These are phyloP conservation scores for Stygiomarasmius scandens DNA, from an alignment of 1,284 basidiomycete species.

Conservation along the genomic window DNA sequence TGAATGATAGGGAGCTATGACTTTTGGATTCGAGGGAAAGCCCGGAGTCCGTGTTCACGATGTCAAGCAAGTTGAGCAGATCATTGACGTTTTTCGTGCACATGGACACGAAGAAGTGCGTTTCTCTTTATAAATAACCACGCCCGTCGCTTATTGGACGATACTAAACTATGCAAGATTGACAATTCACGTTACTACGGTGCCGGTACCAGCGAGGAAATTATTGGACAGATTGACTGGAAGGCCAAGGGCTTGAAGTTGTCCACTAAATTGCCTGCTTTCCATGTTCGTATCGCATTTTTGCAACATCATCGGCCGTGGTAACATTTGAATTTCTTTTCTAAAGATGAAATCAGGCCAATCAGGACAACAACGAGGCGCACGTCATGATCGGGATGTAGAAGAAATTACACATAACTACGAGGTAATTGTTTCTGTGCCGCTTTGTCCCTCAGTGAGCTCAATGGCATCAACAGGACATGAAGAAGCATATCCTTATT, in stretches of 20 bases:
- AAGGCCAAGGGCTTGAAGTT: slow-evolving; percentile 37
- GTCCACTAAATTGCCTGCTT: slow-evolving; percentile 48
- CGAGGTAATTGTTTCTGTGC: slow-evolving; percentile 21
- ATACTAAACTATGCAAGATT: slow-evolving; percentile 34
- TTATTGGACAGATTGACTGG: slow-evolving; percentile 42
- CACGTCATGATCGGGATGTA: not conserved
- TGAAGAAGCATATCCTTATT: slow-evolving; percentile 43
- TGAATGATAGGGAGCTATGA: slow-evolving; percentile 44
- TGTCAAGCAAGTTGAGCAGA: slow-evolving; percentile 51
- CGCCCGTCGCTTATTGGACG: slow-evolving; percentile 3
- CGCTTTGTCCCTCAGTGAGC: slow-evolving; percentile 17
- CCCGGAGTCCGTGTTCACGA: slow-evolving; percentile 54
- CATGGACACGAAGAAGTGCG: slow-evolving; percentile 54
- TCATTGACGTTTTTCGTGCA: slow-evolving; percentile 57
- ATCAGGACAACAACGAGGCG: not conserved
- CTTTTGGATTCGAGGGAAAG: slow-evolving; percentile 33
- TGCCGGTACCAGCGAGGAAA: slow-evolving; percentile 52
- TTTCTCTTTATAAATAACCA: not conserved
- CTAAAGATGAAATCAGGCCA: not conserved
- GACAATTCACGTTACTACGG: slow-evolving; percentile 59
- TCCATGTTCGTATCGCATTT: slow-evolving; percentile 12
- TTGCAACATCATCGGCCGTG: not conserved
- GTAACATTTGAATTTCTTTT: not conserved
- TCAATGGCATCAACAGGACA: slow-evolving; percentile 2
- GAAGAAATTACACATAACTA: slow-evolving; percentile 10